Conservation (phyloP, 345 rosid genomes). For the Ceriops tagal region DNA sequence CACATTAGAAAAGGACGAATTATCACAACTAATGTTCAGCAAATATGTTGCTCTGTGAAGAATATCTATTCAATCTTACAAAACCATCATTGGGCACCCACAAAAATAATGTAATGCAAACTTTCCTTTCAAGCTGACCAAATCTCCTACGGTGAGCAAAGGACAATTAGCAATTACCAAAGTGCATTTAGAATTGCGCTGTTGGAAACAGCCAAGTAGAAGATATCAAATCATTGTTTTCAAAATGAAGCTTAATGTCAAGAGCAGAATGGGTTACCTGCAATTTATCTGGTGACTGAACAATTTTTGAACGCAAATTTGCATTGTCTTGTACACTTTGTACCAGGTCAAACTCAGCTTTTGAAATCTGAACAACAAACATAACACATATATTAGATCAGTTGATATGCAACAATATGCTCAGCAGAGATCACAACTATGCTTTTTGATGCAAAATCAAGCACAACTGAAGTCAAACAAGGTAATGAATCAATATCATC, state of each 20-base stretch:
- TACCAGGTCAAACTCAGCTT: conserved; percentile 73
- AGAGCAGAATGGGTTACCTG: conserved; percentile 45
- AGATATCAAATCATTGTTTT: not conserved
- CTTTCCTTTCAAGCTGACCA: not conserved
- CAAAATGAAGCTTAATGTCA: not conserved
- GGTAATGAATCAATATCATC: conserved; percentile 9
- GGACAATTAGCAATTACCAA: not conserved
- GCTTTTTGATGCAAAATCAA: too few relatives aligned
- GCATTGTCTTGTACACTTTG: conserved; percentile 86
- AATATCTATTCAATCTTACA: not conserved
- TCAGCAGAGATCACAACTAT: not conserved
- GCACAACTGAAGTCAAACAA: not conserved
- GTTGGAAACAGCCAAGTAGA: not conserved
- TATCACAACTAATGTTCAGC: too few relatives aligned
- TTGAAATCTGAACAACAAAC: conserved; percentile 50
- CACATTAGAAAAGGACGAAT: too few relatives aligned
- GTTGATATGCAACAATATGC: not conserved
- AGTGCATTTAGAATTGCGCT: not conserved
- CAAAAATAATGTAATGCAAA: conserved; percentile 1
- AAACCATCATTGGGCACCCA: not conserved
- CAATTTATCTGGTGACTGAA: conserved; percentile 90
- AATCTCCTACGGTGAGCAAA: not conserved
- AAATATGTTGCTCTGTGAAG: not conserved
- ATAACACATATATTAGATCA: conserved; percentile 12
- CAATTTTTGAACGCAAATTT: conserved; percentile 67